Base-by-base conservation (phyloP, 2,329 filamentous ascomycete genomes). In the Phaeosphaeria sp. region DNA sequence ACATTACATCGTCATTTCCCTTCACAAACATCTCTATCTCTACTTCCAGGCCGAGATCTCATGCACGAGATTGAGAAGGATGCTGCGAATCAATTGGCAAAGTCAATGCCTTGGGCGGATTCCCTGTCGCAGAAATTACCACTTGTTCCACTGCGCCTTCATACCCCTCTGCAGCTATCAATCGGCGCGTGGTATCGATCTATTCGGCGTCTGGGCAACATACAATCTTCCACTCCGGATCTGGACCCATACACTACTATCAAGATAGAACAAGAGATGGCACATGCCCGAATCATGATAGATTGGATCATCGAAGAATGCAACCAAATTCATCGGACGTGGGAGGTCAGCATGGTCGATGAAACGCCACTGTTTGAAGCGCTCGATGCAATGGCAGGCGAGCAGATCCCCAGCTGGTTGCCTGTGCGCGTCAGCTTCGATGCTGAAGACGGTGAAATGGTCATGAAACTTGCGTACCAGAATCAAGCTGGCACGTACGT, bases 401-500 rank as follows among this genome's bases (percentile, higher is more conserved):
- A 68, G 7, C 47, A 61, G 15, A 71, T 73, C 15, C 70, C 70
- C 2, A 63, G 67, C 18, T 74, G 72, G 72, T 51, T 74, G 13
- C 72, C 72, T 4, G 58, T 66, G 11, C 60, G 63, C 7, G 64
- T 74, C 3, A 62, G 63, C 1, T 74, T 73, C 18, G 68, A 71
- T 27, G 56, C 59, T 2, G 66, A 73, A 55, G 66, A 72, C 17
- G 71, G 71, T 11, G 63, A 69, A 6, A 68, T 72, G 64, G 66
- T 70, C 2, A 68, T 73, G 61, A 71, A 67, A 43, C 56, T 72
- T n/a, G 68, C 72, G 11, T 73, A 66, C 25, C 61, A 67, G 30
- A 63, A 67, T 15, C 44, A 57, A 27, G 52, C 53, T 5, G 60
- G 62, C 1, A 58, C 39, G 13, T 62, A 50, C 41, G 56, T 64